phyloP scores from a whole-genome alignment of 768 basidiomycete genomes.

The Infundibulicybe gibba region DNA sequence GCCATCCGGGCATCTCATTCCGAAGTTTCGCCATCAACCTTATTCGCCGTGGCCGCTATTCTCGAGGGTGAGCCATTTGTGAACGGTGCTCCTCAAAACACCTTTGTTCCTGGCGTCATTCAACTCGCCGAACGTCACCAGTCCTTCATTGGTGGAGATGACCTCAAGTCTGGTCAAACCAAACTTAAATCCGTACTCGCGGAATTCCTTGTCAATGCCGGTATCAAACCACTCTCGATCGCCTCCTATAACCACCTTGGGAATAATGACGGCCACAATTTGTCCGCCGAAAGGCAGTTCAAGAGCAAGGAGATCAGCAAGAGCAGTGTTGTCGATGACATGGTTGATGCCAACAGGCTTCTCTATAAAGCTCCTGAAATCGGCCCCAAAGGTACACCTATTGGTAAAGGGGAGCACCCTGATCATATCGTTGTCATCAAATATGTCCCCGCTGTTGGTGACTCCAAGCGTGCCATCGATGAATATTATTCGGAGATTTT shows the following conservation, averaged over 20 bases:
- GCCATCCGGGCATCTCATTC: constrained; percentile 83
- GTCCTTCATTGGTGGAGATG: constrained; percentile 96
- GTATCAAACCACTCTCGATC: constrained; percentile 96
- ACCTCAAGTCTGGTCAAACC: constrained; percentile 97
- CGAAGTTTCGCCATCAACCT: constrained; percentile 94
- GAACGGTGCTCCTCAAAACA: constrained; percentile 98
- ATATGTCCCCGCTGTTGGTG: constrained; percentile 94
- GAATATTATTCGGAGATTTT: constrained; percentile 99
- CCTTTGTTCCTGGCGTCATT: constrained; percentile 94
- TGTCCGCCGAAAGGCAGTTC: constrained; percentile 91
- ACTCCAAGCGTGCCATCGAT: constrained; percentile 98
- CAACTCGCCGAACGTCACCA: constrained; percentile 84
- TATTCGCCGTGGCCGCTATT: constrained; percentile 95
- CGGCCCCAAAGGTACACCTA: constrained; percentile 41
- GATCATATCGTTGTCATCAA: constrained; percentile 98
- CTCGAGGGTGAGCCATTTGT: constrained; percentile 95
- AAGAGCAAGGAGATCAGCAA: constrained; percentile 98
- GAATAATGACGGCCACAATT: constrained; percentile 94
- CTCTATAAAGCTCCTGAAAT: constrained; percentile 81
- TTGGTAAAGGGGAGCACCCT: constrained; percentile 91
- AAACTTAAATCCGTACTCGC: constrained; percentile 96
- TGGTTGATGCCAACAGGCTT: constrained; percentile 89
- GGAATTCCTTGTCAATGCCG: constrained; percentile 98
- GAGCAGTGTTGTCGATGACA: constrained; percentile 96
- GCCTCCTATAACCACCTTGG: constrained; percentile 99